Evolutionary conservation across 2,329 filamentous ascomycete genomes (phyloP).

Genomic region (Ascochyta lentis): DNA sequence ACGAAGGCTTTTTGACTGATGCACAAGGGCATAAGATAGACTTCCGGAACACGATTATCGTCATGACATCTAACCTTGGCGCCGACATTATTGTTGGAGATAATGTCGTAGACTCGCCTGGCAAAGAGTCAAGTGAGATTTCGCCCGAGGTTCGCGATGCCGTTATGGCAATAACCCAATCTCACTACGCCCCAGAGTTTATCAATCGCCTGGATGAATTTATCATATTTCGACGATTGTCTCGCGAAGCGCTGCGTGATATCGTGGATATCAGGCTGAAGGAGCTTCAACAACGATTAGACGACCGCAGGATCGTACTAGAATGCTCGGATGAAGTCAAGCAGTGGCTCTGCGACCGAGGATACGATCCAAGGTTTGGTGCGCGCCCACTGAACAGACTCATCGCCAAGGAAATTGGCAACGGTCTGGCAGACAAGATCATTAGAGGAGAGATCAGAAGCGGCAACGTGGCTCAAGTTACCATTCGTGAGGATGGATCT

Average conservation of each 20-base stretch:
- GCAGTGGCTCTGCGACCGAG: conserved; percentile 85
- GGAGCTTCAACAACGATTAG: conserved; percentile 82
- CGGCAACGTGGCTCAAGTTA: conserved; percentile 75
- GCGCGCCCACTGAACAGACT: conserved; percentile 89
- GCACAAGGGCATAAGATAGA: conserved; percentile 96
- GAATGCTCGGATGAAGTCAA: conserved; percentile 74
- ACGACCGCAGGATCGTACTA: conserved; percentile 83
- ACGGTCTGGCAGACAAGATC: conserved; percentile 87
- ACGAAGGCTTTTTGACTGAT: conserved; percentile 95
- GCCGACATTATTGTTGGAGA: conserved; percentile 87
- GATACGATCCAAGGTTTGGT: conserved; percentile 91
- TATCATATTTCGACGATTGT: conserved; percentile 91
- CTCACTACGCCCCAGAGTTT: conserved; percentile 85
- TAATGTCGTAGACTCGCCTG: conserved; percentile 68
- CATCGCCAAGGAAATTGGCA: conserved; percentile 88
- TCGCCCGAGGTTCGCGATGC: conserved; percentile 74
- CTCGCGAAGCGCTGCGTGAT: conserved; percentile 77
- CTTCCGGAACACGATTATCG: conserved; percentile 95
- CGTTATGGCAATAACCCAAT: conserved; percentile 86
- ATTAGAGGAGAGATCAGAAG: conserved; percentile 82
- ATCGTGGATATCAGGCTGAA: conserved; percentile 91
- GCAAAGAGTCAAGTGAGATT: conserved; percentile 66
- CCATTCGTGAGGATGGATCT: conserved; percentile 62
- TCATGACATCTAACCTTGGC: conserved; percentile 93
- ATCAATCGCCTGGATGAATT: conserved; percentile 96